phyloP scores from a whole-genome alignment of 2,329 filamentous ascomycete genomes.

The Capronia americana region DNA sequence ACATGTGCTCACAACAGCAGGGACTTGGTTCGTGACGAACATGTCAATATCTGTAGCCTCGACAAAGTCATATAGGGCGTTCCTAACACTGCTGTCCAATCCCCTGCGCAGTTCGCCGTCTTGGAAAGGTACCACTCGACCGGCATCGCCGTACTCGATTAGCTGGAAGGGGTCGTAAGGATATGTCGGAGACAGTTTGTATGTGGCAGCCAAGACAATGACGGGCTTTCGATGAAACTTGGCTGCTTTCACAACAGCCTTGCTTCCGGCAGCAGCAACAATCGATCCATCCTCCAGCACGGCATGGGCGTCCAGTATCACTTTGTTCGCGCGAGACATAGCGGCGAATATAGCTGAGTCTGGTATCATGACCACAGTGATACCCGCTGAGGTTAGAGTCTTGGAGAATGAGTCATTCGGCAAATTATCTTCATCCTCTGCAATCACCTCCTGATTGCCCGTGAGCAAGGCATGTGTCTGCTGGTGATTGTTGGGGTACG shows the following conservation, averaged over 20 bases:
- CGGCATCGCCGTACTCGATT: slow-evolving; percentile 85
- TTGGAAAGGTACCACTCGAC: slow-evolving; percentile 75
- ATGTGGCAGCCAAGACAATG: slow-evolving; percentile 86
- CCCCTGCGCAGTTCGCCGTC: slow-evolving; percentile 77
- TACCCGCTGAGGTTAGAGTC: slow-evolving; percentile 76
- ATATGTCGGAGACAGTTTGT: slow-evolving; percentile 90
- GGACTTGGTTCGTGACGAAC: slow-evolving; percentile 79
- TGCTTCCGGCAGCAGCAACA: slow-evolving; percentile 82
- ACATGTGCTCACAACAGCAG: slow-evolving; percentile 62
- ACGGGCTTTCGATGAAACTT: slow-evolving; percentile 82
- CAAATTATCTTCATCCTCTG: slow-evolving; percentile 51
- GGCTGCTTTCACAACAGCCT: slow-evolving; percentile 82
- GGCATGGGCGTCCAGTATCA: slow-evolving; percentile 85
- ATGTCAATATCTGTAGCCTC: slow-evolving; percentile 70
- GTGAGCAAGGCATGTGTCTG: slow-evolving; percentile 68
- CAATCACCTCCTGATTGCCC: slow-evolving; percentile 53
- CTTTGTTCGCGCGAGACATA: slow-evolving; percentile 95
- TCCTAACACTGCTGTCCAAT: slow-evolving; percentile 73
- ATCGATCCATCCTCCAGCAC: slow-evolving; percentile 89
- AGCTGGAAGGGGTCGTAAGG: slow-evolving; percentile 81
- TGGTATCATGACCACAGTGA: slow-evolving; percentile 81
- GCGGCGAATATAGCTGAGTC: slow-evolving; percentile 88
- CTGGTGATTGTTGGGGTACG: slow-evolving; percentile 71
- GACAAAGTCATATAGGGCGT: slow-evolving; percentile 82
- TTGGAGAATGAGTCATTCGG: slow-evolving; percentile 69